A percentile compares a stretch with the other conserved stretches of the same genome.
Conservation (phyloP, 2,329 filamentous ascomycete genomes). For the Aspergillaceae sp. region DNA sequence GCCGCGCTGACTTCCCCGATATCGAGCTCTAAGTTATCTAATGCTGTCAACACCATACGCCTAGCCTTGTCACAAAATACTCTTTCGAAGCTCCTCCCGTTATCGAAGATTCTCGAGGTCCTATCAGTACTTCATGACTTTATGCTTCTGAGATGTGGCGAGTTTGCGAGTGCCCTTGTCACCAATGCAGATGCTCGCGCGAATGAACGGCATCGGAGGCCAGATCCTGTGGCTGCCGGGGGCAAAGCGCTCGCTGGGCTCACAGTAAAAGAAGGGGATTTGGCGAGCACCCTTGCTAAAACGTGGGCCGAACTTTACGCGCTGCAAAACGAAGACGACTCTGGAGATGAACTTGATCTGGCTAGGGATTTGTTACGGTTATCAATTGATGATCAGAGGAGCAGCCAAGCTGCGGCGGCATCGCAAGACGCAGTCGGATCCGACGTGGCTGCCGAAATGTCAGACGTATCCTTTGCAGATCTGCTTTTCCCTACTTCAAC, state of each 20-base stretch:
- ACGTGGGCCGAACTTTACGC: conserved; percentile 75
- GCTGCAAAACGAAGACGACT: conserved; percentile 64
- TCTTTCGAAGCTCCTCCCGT: conserved; percentile 70
- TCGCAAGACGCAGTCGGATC: conserved; percentile 11
- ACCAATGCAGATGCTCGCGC: conserved; percentile 75
- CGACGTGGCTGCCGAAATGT: conserved; percentile 28
- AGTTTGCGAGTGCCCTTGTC: conserved; percentile 82
- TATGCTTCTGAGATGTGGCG: conserved; percentile 76
- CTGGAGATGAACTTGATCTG: conserved; percentile 68
- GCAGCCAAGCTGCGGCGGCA: conserved; percentile 18
- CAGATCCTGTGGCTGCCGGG: conserved; percentile 24
- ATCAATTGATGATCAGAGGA: conserved; percentile 35
- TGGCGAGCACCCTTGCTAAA: conserved; percentile 64
- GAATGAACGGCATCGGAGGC: conserved; percentile 60
- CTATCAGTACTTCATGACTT: conserved; percentile 74
- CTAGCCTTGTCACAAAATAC: conserved; percentile 75
- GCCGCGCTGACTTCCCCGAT: conserved; percentile 64
- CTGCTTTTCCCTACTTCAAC: conserved; percentile 72
- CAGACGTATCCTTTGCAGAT: conserved; percentile 57
- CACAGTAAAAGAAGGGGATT: conserved; percentile 76
- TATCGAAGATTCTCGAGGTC: conserved; percentile 66
- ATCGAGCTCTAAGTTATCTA: conserved; percentile 60
- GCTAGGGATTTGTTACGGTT: conserved; percentile 70
- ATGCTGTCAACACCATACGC: conserved; percentile 66
- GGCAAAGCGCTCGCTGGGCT: conserved; percentile 50